These are phyloP conservation scores for Aphanomyces euteiches DNA, from an alignment of 352 stramenopile genomes.

Conservation along the genomic window DNA sequence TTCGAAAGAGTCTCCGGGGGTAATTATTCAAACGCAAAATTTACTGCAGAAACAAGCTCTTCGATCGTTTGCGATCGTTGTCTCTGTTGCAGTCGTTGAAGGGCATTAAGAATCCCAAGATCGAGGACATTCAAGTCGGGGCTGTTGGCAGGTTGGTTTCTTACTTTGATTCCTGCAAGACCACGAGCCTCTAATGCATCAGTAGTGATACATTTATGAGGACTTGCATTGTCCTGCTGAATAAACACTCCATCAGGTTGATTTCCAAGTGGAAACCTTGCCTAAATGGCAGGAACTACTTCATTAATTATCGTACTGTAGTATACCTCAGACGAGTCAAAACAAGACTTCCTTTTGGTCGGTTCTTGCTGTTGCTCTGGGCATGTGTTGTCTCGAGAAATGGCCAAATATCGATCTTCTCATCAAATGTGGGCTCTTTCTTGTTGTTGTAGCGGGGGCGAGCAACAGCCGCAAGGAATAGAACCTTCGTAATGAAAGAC, in stretches of 20 bases:
- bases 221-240: slow-evolving; percentile 17
- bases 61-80: background rate
- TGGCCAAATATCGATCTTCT: slow-evolving; percentile 10
- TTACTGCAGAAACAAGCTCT: slow-evolving; percentile 24
- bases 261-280: slow-evolving; percentile 1
- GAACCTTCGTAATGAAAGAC: background rate
- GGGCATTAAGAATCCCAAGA: slow-evolving; percentile 5
- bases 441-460: background rate
- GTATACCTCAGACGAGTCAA: background rate
- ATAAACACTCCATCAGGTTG: background rate
- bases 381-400: background rate
- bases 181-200: background rate
- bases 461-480: background rate
- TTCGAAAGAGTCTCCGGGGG: slow-evolving; percentile 29
- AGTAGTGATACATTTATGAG: background rate
- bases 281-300: slow-evolving; percentile 10
- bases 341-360: background rate
- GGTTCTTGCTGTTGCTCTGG: background rate
- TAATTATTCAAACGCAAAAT: slow-evolving; percentile 30
- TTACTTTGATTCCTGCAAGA: background rate
- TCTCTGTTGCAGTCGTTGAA: slow-evolving; percentile 15
- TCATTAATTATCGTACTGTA: slow-evolving; percentile 4
- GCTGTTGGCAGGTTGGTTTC: slow-evolving; percentile 12
- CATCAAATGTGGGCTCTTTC: background rate
- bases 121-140: slow-evolving; percentile 18